Evolutionary conservation across 495 filamentous ascomycete genomes (phyloP), one percentile per base, ranked within the genome.

Genomic region (Opeltia flavorubescens): DNA sequence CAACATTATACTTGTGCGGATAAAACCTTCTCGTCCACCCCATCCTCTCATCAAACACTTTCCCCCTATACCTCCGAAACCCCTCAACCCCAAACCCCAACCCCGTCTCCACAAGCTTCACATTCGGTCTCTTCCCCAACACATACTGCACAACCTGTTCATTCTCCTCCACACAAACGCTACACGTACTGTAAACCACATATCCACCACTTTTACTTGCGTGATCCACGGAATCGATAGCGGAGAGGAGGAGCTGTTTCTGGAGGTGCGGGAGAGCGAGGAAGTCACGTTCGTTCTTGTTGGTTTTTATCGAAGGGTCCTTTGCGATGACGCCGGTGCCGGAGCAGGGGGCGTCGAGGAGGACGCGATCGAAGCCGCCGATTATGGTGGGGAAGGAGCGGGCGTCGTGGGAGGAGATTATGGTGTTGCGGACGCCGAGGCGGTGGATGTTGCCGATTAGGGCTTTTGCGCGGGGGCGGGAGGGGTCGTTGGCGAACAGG

Each of bases 371-470:
- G 57, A 98, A 96, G 11, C 91, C 91, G 39, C 91, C 91, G 56
- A 98, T 87, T 20, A 93, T 82, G 49, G 82, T 82, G 15, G 91
- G 91, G 65, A 95, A 96, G 12, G 65, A 67, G 47, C 81, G 78
- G 2, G 88, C 91, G 62, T 94, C 86, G 63, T 95, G 83, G 64
- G 89, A 87, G 70, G 85, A 95, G 15, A 98, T 86, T 52, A 98
- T 80, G 21, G 82, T 84, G 66, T 98, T 98, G 59, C 86, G 85
- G 53, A 77, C 85, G 29, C 91, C 91, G 5, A 98, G 75, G 63
- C 91, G 86, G 64, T 95, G 89, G 52, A 96, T 86, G 67, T 98
- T 98, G 66, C 91, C 91, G 56, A 96, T 95, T 48, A 98, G 62
- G 84, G 85, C 93, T 67, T 95, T 95, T 24, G 89, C 75, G 75